These are phyloP conservation scores for Buxus sempervirens DNA, from an alignment of 164 flowering plant species.

Conservation along the genomic window DNA sequence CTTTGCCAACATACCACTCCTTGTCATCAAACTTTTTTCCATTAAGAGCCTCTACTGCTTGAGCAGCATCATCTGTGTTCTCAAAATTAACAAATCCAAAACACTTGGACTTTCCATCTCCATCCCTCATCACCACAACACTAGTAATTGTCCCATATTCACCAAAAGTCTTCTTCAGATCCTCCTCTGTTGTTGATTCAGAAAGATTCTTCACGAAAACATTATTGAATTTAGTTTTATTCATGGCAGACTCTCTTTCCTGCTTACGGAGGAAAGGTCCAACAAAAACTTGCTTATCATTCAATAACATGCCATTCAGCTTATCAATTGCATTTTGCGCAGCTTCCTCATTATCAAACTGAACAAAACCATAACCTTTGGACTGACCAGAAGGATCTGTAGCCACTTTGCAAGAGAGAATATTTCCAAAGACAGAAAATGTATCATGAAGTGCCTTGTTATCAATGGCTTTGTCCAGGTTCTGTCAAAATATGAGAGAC, in stretches of 20 bases:
- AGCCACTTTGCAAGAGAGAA: slow-evolving; percentile 71
- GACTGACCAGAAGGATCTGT: slow-evolving; percentile 63
- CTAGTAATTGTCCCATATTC: slow-evolving; percentile 62
- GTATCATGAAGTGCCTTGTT: slow-evolving; percentile 71
- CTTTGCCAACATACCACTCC: slow-evolving; percentile 90
- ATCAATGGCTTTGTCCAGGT: slow-evolving; percentile 71
- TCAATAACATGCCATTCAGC: slow-evolving; percentile 73
- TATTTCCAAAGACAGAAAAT: slow-evolving; percentile 65
- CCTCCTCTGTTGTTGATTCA: slow-evolving; percentile 58
- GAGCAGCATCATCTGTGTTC: slow-evolving; percentile 67
- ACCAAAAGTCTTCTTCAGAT: slow-evolving; percentile 52
- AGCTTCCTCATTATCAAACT: slow-evolving; percentile 56
- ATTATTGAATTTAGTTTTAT: slow-evolving; percentile 54
- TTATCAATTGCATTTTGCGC: slow-evolving; percentile 73
- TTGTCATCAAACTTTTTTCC: slow-evolving; percentile 63
- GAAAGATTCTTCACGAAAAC: slow-evolving; percentile 68
- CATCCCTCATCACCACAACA: slow-evolving; percentile 72
- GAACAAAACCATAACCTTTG: slow-evolving; percentile 75
- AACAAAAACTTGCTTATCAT: slow-evolving; percentile 74
- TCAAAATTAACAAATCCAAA: slow-evolving; percentile 82
- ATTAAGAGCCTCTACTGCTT: slow-evolving; percentile 67
- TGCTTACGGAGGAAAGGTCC: slow-evolving; percentile 72
- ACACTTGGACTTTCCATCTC: slow-evolving; percentile 68
- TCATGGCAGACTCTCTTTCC: slow-evolving; percentile 46
- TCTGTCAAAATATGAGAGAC: slow-evolving; percentile 31